These are phyloP conservation scores for Lentinula aciculospora DNA, from an alignment of 768 basidiomycete species.

Conservation along the genomic window DNA sequence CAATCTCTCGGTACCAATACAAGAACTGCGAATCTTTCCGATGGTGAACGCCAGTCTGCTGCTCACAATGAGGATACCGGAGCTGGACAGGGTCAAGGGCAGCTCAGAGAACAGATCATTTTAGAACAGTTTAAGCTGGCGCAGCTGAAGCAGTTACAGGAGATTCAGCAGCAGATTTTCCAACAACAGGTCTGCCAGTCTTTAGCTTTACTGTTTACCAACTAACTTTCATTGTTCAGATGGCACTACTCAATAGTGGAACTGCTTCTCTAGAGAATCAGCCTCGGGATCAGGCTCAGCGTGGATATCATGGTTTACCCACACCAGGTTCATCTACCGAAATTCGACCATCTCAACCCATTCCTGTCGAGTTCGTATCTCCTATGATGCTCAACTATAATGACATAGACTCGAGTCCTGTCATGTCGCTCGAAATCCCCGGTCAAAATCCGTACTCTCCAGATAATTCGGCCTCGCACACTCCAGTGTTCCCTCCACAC, in stretches of 20 bases:
- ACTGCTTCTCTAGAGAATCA: background rate
- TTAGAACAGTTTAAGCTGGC: constrained; percentile 65
- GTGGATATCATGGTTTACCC: constrained; percentile 41
- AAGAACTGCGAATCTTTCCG: background rate
- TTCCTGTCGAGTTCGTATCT: constrained; percentile 52
- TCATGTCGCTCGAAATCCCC: constrained; percentile 1
- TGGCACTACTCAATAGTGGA: constrained; percentile 58
- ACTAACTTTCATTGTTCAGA: constrained; percentile 30
- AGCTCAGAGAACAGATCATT: constrained; percentile 1
- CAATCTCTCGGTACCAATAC: constrained; percentile 5
- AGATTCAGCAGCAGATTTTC: constrained; percentile 79
- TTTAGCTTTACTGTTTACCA: background rate
- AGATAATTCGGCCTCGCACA: constrained; percentile 20
- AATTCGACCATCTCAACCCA: constrained; percentile 57
- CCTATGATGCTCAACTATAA: constrained; percentile 52
- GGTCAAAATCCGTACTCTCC: background rate
- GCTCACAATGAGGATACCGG: constrained; percentile 33
- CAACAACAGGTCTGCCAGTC: constrained; percentile 68
- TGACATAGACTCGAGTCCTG: constrained; percentile 7
- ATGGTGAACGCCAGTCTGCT: constrained; percentile 2
- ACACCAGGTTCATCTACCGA: constrained; percentile 69
- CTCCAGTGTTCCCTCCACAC: constrained; percentile 19
- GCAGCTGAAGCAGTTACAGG: constrained; percentile 72
- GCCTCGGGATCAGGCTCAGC: constrained; percentile 16
- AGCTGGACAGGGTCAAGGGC: constrained; percentile 32